phyloP scores from a whole-genome alignment of 2,329 filamentous ascomycete species.

The Ampelomyces quisqualis region DNA sequence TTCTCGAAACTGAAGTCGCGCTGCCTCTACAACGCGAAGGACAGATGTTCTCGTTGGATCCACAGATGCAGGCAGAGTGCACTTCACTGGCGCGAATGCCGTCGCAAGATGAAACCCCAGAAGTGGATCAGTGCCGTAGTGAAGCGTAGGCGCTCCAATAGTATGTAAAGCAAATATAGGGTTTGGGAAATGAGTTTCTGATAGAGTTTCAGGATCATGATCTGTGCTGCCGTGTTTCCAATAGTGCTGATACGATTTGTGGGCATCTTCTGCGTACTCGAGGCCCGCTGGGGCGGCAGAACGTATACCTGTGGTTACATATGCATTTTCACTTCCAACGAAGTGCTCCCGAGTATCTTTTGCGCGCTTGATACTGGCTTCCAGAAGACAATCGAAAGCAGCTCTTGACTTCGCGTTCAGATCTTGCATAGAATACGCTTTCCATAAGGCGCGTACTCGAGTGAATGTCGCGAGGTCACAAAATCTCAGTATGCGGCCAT shows the following conservation, averaged over 20 bases:
- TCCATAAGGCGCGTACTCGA: conserved; percentile 48
- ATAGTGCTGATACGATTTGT: too few species aligned
- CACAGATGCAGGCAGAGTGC: conserved; percentile 6
- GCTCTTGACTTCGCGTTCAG: too few species aligned
- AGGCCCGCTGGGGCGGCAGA: too few species aligned
- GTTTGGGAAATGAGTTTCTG: conserved; percentile 32
- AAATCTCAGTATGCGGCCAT: conserved; percentile 52
- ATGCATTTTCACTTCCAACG: too few species aligned
- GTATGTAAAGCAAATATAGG: conserved; percentile 46
- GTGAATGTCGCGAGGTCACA: conserved; percentile 52
- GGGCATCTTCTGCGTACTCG: too few species aligned
- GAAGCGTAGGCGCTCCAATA: conserved; percentile 43
- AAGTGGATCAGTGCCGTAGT: conserved; percentile 55
- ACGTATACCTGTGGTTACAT: too few species aligned
- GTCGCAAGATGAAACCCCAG: conserved; percentile 59
- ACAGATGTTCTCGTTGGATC: neutral
- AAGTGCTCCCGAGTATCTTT: too few species aligned
- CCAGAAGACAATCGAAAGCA: too few species aligned
- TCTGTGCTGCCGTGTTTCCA: too few species aligned
- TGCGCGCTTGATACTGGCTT: too few species aligned
- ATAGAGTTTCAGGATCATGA: too few species aligned
- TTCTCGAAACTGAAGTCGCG: conserved; percentile 48
- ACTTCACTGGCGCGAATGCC: conserved; percentile 5
- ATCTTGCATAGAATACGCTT: too few species aligned
- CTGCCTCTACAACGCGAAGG: neutral